Conservation (phyloP, 2,329 filamentous ascomycete genomes). For the Cladophialophora chaetospira region DNA sequence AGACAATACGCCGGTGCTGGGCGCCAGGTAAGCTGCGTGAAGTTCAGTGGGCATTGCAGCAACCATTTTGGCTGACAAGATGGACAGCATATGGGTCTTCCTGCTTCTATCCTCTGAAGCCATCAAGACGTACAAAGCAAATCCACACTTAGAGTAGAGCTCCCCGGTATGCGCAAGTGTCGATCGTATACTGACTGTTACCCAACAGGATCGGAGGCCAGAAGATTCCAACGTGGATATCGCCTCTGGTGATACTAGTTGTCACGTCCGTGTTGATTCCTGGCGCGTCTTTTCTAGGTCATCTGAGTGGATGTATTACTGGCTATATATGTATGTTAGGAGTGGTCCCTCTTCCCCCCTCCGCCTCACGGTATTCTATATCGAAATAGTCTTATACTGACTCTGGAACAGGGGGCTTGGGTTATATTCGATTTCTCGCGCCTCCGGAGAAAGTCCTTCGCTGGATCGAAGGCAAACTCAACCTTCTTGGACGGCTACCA, state of each 20-base stretch:
- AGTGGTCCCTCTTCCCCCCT: background rate
- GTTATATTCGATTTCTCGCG: conserved; percentile 84
- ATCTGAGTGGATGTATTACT: conserved; percentile 77
- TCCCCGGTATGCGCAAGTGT: background rate
- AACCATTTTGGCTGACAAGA: background rate
- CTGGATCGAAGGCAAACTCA: conserved; percentile 86
- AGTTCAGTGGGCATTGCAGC: background rate
- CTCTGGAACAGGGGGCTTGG: conserved; percentile 67
- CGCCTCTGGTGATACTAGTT: conserved; percentile 75
- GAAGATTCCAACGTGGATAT: conserved; percentile 89
- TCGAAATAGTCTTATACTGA: conserved; percentile 1
- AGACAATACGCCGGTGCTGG: conserved; percentile 73
- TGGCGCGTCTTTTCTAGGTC: conserved; percentile 80
- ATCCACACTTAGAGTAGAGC: conserved; percentile 70
- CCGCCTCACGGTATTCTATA: no score
- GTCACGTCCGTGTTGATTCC: conserved; percentile 77
- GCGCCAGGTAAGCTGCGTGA: conserved; percentile 67
- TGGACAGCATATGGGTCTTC: conserved; percentile 82
- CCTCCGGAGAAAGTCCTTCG: conserved; percentile 85
- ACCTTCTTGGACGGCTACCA: conserved; percentile 78
- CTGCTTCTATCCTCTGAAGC: conserved; percentile 81
- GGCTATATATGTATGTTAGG: conserved; percentile 77
- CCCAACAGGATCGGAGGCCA: conserved; percentile 55
- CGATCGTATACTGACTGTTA: background rate
- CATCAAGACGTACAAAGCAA: conserved; percentile 78